Evolutionary conservation across 805 yeast genomes (phyloP).

Genomic region (Ogataea paraovalis): DNA sequence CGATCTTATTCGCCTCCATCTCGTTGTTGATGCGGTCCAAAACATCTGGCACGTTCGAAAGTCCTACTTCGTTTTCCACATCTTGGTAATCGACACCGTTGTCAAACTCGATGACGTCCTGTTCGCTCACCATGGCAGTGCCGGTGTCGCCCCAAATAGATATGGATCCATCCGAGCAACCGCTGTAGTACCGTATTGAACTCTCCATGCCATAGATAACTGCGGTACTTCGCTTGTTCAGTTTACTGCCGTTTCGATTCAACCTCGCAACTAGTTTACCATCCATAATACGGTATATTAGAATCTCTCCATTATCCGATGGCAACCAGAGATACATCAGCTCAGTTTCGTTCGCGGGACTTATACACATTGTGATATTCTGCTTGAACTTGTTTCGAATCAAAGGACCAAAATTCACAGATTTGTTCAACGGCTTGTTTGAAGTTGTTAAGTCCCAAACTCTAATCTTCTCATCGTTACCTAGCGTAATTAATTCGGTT

Average conservation of each 20-base stretch:
- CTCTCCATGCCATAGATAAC: slow-evolving; percentile 45
- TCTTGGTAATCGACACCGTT: slow-evolving; percentile 13
- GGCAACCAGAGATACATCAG: slow-evolving; percentile 63
- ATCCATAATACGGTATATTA: slow-evolving; percentile 52
- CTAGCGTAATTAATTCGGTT: slow-evolving; percentile 56
- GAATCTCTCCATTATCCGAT: slow-evolving; percentile 69
- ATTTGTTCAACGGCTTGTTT: slow-evolving; percentile 46
- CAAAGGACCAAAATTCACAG: slow-evolving; percentile 74
- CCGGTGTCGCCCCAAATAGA: slow-evolving; percentile 48
- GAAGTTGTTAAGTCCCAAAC: slow-evolving; percentile 70
- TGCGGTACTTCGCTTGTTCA: slow-evolving; percentile 39
- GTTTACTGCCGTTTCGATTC: slow-evolving; percentile 36
- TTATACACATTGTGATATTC: slow-evolving; percentile 50
- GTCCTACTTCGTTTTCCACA: slow-evolving; percentile 1
- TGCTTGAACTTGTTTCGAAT: slow-evolving; percentile 63
- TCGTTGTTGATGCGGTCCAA: slow-evolving; percentile 28
- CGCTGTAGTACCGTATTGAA: slow-evolving; percentile 48
- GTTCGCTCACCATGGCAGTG: slow-evolving; percentile 6
- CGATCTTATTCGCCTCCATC: slow-evolving; percentile 23
- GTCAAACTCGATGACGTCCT: slow-evolving; percentile 13
- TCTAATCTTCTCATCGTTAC: slow-evolving; percentile 74
- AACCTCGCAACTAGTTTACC: slow-evolving; percentile 62
- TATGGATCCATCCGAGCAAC: slow-evolving; percentile 66
- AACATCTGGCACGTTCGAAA: slow-evolving; percentile 6
- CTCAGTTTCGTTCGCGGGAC: slow-evolving; percentile 49